These are phyloP conservation scores for Lactarius deliciosus DNA, from an alignment of 768 basidiomycete species.

Conservation along the genomic window DNA sequence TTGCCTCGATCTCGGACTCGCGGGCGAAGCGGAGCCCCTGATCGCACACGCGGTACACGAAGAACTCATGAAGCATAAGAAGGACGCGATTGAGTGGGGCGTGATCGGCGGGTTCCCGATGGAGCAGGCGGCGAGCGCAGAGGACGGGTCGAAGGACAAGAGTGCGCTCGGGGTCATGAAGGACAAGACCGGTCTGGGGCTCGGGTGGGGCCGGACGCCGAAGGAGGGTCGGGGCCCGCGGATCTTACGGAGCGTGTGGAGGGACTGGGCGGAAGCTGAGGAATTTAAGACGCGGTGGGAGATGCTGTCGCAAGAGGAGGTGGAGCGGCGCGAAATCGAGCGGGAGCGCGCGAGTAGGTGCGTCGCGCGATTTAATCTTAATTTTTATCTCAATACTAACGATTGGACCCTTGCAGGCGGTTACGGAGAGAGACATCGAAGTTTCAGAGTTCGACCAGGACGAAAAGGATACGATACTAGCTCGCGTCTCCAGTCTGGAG, in stretches of 20 bases:
- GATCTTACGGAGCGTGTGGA: slow-evolving; percentile 83
- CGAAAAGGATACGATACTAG: slow-evolving; percentile 31
- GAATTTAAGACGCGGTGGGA: slow-evolving; percentile 89
- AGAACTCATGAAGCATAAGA: slow-evolving; percentile 93
- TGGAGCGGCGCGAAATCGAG: slow-evolving; percentile 87
- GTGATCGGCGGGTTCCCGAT: slow-evolving; percentile 63
- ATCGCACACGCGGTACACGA: slow-evolving; percentile 94
- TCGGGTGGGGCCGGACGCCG: slow-evolving; percentile 75
- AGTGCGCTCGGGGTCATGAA: slow-evolving; percentile 60
- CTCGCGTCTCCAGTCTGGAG: not conserved
- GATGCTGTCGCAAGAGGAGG: slow-evolving; percentile 84
- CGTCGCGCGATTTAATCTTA: slow-evolving; percentile 33
- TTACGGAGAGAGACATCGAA: slow-evolving; percentile 66
- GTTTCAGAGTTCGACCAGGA: slow-evolving; percentile 47
- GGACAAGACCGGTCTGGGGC: slow-evolving; percentile 79
- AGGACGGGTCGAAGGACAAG: slow-evolving; percentile 45
- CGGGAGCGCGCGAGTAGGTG: slow-evolving; percentile 79
- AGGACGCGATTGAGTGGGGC: slow-evolving; percentile 93
- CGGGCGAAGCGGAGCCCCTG: slow-evolving; percentile 84
- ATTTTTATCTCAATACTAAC: slow-evolving; percentile 3
- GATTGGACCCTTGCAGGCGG: slow-evolving; percentile 40
- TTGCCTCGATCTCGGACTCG: slow-evolving; percentile 82
- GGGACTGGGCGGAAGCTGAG: slow-evolving; percentile 91
- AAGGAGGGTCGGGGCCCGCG: slow-evolving; percentile 80
- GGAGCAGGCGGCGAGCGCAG: slow-evolving; percentile 36